phyloP scores from a whole-genome alignment of 2,329 filamentous ascomycete species.

The Grosmannia penicillata region DNA sequence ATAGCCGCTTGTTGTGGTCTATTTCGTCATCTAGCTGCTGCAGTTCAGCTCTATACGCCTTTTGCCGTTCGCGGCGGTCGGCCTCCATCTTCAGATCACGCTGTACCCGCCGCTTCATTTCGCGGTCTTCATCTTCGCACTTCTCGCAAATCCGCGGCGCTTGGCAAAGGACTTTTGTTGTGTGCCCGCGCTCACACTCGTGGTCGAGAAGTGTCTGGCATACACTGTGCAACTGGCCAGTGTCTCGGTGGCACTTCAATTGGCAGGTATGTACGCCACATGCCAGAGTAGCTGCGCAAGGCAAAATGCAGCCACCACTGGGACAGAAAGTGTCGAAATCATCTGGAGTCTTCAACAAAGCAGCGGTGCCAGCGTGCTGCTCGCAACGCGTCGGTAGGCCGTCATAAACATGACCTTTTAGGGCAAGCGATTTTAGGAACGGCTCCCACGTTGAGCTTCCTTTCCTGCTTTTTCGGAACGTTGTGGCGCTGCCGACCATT shows the following conservation, averaged over 20 bases:
- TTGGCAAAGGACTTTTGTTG: slow-evolving; percentile 28
- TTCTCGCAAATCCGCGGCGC: slow-evolving; percentile 34
- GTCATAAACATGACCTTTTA: slow-evolving; percentile 36
- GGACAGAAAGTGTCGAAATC: slow-evolving; percentile 51
- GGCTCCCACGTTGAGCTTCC: slow-evolving; percentile 31
- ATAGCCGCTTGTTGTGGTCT: slow-evolving; percentile 25
- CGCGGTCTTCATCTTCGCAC: slow-evolving; percentile 37
- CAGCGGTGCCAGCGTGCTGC: slow-evolving; percentile 35
- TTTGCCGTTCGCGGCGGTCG: slow-evolving; percentile 27
- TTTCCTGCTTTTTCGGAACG: slow-evolving; percentile 31
- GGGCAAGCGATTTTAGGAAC: slow-evolving; percentile 41
- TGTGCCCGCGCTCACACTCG: slow-evolving; percentile 39
- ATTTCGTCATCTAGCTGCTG: slow-evolving; percentile 39
- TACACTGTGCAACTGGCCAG: no score
- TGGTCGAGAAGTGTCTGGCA: no score
- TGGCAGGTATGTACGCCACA: slow-evolving; percentile 47
- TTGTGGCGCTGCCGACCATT: slow-evolving; percentile 55
- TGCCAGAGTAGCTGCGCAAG: slow-evolving; percentile 35
- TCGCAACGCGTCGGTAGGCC: slow-evolving; percentile 47
- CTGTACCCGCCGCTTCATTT: slow-evolving; percentile 24
- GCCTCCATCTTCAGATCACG: slow-evolving; percentile 36
- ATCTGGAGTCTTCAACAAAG: slow-evolving; percentile 28
- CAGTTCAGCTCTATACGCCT: slow-evolving; percentile 28
- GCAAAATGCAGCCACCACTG: slow-evolving; percentile 52
- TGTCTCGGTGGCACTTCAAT: slow-evolving; percentile 44